Base-by-base conservation (phyloP, 108 stramenopile genomes). In the Fistulifera pelliculosa region DNA sequence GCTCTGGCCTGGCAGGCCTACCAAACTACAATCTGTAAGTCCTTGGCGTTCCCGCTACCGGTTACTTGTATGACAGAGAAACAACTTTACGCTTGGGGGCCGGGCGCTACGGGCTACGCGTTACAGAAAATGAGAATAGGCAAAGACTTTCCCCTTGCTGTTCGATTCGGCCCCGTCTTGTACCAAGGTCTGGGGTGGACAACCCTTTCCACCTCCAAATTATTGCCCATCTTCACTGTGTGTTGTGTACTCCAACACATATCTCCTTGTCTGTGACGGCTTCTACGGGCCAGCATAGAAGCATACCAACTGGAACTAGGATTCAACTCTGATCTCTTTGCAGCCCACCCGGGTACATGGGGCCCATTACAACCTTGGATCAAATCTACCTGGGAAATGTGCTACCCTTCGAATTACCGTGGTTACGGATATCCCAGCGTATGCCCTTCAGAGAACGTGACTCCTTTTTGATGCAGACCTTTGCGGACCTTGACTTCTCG, bases 1-100 rank as follows among this genome's bases (percentile, higher is more conserved):
- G 25, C 52, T 25, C 41, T 62, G 40, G 61, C 47, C 14, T 21
- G 26, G 38, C 51, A 16, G 40, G 17, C 51, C 7, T 25, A 23
- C 22, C 26, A 24, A 7, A 52, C 51, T 8, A 23, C 21, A 7
- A 10, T 52, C 15, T 24, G 15, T 25, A 10, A 25, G 8, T n/a
- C 12, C 6, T 6, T 52, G 8, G 7, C 51, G 8, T 52, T 26
- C 23, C 22, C 51, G 23, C 22, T 52, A 8, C 10, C 26, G 17
- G 22, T 26, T 24, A 52, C 51, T 15, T 23, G 21, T 6, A n/a
- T 52, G 24, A 23, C 51, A 23, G 25, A 24, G 8, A 8, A 17
- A 12, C 22, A 52, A 27, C n/a, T 15, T 23, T 15, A 7, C 6
- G 6, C 4, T 8, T 15, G 23, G 5, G n/a, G 5, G 21, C n/a